phyloP scores from a whole-genome alignment of 495 filamentous ascomycete species.

The Astrocystis sublimbata region DNA sequence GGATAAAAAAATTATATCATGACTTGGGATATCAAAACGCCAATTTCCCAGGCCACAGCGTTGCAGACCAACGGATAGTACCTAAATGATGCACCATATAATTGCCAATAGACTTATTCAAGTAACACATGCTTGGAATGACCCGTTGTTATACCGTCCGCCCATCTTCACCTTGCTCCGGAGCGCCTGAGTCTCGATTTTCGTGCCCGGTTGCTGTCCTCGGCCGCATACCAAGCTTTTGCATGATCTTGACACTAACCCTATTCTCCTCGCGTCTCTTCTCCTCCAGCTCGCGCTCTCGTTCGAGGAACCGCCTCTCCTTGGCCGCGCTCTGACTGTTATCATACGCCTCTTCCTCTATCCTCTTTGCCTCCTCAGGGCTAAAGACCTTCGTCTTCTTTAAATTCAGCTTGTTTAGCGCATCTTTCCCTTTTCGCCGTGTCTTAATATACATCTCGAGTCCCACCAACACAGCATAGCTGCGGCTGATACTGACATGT shows the following conservation, averaged over 20 bases:
- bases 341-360: constrained; percentile 46
- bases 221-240: constrained; percentile 34
- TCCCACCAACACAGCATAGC: constrained; percentile 79
- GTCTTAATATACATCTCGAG: constrained; percentile 74
- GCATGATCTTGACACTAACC: constrained; percentile 33
- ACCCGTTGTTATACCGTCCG: not conserved
- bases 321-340: constrained; percentile 53
- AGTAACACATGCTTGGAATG: not conserved
- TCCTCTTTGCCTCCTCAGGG: constrained; percentile 43
- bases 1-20: not conserved
- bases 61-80: not conserved
- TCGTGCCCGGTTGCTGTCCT: constrained; percentile 27
- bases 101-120: not conserved
- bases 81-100: not conserved
- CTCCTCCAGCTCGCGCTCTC: constrained; percentile 37
- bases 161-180: not conserved
- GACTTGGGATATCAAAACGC: constrained; percentile 15
- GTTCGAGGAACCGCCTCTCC: constrained; percentile 45
- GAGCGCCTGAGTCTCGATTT: constrained; percentile 4
- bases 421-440: constrained; percentile 58
- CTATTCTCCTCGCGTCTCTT: constrained; percentile 40
- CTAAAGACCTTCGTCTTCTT: constrained; percentile 42
- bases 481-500: constrained; percentile 72
- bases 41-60: not conserved
- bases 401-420: constrained; percentile 37